Conservation (phyloP, 1,139 yeast genomes). For the Pichia sp. region DNA sequence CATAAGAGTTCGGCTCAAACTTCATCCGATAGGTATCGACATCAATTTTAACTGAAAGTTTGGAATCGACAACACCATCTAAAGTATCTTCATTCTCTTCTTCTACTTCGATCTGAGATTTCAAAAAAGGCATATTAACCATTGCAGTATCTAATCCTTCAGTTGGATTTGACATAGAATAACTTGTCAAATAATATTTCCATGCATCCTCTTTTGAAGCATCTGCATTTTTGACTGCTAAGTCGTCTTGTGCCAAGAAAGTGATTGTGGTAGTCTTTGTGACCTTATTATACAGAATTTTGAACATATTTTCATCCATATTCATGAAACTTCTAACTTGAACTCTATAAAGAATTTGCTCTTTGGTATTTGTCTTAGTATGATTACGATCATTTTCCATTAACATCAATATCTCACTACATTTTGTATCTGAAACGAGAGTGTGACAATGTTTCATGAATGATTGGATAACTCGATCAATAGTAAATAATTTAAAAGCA, state of each 20-base stretch:
- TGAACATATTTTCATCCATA: slow-evolving; percentile 85
- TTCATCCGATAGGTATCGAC: slow-evolving; percentile 73
- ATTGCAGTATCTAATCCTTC: slow-evolving; percentile 90
- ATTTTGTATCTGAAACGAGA: slow-evolving; percentile 71
- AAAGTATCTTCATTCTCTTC: slow-evolving; percentile 41
- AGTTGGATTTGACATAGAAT: slow-evolving; percentile 91
- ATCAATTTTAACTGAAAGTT: slow-evolving; percentile 74
- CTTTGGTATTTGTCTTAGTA: slow-evolving; percentile 64
- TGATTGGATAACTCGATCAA: slow-evolving; percentile 88
- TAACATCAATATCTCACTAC: slow-evolving; percentile 71
- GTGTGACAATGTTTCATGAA: slow-evolving; percentile 82
- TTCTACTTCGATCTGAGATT: slow-evolving; percentile 46
- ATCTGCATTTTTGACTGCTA: slow-evolving; percentile 60
- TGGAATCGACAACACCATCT: slow-evolving; percentile 61
- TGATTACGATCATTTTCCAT: slow-evolving; percentile 74
- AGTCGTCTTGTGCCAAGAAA: slow-evolving; percentile 79
- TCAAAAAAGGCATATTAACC: slow-evolving; percentile 66
- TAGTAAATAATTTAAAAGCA: slow-evolving; percentile 86
- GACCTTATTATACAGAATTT: slow-evolving; percentile 61
- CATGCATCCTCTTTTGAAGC: slow-evolving; percentile 72
- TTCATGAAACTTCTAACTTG: slow-evolving; percentile 78
- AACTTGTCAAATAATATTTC: slow-evolving; percentile 89
- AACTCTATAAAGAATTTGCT: slow-evolving; percentile 85
- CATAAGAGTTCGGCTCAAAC: slow-evolving; percentile 77
- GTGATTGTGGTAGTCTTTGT: slow-evolving; percentile 60